These are phyloP conservation scores for Suillus hirtellus DNA, from an alignment of 768 basidiomycete genomes.

Conservation along the genomic window DNA sequence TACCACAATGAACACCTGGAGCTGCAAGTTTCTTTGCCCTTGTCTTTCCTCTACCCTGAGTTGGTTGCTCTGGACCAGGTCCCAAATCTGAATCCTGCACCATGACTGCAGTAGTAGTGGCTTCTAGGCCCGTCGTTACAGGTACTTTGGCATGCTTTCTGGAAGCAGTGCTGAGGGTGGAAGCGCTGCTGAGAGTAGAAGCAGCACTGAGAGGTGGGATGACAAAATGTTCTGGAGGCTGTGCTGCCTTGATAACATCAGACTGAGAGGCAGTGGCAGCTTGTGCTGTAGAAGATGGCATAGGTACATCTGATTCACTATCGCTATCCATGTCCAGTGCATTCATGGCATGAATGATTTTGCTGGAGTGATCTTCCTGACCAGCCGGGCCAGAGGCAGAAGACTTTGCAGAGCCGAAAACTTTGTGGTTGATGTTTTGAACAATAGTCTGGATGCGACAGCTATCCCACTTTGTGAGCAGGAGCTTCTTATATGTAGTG, in stretches of 20 bases:
- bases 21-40: not conserved
- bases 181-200: not conserved
- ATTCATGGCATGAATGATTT: not conserved
- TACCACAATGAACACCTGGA: not conserved
- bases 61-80: not conserved
- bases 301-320: not conserved
- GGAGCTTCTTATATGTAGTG: slow-evolving; percentile 9
- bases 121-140: not conserved
- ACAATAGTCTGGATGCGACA: not conserved
- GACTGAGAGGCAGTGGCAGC: not conserved
- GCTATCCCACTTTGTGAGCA: slow-evolving; percentile 3
- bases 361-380: not conserved
- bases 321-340: not conserved
- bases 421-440: not conserved
- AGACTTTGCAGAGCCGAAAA: slow-evolving; percentile 1
- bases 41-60: not conserved
- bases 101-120: not conserved
- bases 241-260: not conserved
- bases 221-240: not conserved
- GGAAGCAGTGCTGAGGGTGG: not conserved
- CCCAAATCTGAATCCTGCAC: not conserved
- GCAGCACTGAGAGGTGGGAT: not conserved
- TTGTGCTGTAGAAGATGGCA: not conserved
- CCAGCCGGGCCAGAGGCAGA: not conserved
- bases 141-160: not conserved